Conservation (phyloP, 768 basidiomycete genomes). For the Pulveroboletus ravenelii region DNA sequence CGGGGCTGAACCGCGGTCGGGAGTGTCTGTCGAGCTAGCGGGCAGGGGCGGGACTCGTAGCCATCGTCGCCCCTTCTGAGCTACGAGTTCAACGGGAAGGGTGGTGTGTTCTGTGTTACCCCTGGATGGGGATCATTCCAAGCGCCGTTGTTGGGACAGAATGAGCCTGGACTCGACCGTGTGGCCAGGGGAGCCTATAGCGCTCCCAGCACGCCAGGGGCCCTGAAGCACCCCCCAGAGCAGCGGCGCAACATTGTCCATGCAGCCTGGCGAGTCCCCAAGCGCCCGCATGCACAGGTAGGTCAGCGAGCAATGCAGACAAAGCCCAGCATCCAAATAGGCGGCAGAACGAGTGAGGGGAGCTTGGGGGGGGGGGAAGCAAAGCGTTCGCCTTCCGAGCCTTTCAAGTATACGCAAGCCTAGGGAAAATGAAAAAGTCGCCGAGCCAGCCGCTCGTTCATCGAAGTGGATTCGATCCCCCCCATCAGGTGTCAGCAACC, state of each 20-base stretch:
- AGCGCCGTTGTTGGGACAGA: neutral
- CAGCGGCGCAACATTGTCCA: neutral
- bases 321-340: neutral
- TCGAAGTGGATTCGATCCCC: neutral
- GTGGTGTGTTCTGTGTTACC: neutral
- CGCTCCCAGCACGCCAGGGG: neutral
- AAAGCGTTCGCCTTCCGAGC: neutral
- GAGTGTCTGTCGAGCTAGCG: neutral
- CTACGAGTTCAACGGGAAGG: neutral
- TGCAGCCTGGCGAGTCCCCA: neutral
- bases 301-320: neutral
- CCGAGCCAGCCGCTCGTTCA: neutral
- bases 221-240: neutral
- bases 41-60: neutral
- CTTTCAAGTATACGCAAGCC: neutral
- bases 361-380: neutral
- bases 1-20: neutral
- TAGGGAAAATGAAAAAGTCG: neutral
- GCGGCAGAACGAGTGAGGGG: neutral
- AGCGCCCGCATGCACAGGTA: neutral
- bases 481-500: conserved; percentile 1
- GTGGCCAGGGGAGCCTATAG: neutral
- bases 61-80: neutral
- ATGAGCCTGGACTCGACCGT: neutral
- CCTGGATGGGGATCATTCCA: neutral